A percentile compares a stretch with the other conserved stretches of the same genome.
Evolutionary conservation across 257 asterid genomes (phyloP).

Genomic region (Schizonepeta tenuifolia): DNA sequence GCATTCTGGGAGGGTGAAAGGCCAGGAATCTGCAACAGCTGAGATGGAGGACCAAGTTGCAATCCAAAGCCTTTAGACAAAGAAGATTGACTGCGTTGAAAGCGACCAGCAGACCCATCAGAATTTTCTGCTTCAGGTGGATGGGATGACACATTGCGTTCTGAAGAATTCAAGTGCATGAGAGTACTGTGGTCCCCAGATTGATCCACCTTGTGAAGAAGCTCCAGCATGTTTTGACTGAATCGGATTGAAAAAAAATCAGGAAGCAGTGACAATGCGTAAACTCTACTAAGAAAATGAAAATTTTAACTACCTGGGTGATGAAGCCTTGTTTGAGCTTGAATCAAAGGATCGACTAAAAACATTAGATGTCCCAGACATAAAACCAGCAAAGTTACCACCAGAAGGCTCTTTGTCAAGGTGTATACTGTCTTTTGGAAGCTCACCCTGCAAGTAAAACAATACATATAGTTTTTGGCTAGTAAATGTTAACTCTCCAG

Average conservation of each 20-base stretch:
- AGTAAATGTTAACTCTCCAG: constrained; percentile 8
- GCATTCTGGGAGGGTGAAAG: constrained; percentile 53
- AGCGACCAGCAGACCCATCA: constrained; percentile 53
- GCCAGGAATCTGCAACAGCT: constrained; percentile 47
- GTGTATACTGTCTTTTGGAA: constrained; percentile 50
- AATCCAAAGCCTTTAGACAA: constrained; percentile 85
- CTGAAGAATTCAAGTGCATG: constrained; percentile 50
- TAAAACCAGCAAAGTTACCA: constrained; percentile 46
- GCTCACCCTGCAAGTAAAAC: constrained; percentile 57
- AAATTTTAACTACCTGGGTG: constrained; percentile 55
- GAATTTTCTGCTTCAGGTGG: constrained; percentile 50
- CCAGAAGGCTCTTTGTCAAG: constrained; percentile 46
- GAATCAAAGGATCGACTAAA: constrained; percentile 50
- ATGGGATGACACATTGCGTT: constrained; percentile 52
- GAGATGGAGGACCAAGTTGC: constrained; percentile 96
- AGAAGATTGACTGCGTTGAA: constrained; percentile 61
- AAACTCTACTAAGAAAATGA: constrained; percentile 10
- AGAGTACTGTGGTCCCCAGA: constrained; percentile 50
- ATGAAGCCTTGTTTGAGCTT: constrained; percentile 44
- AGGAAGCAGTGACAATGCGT: neutral
- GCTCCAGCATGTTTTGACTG: constrained; percentile 94
- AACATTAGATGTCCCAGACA: constrained; percentile 42
- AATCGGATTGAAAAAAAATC: constrained; percentile 27
- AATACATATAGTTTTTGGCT: constrained; percentile 14
- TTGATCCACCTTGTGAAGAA: constrained; percentile 90